Base-by-base conservation (phyloP, 2,329 filamentous ascomycete genomes). In the Fusarium albosuccineum region DNA sequence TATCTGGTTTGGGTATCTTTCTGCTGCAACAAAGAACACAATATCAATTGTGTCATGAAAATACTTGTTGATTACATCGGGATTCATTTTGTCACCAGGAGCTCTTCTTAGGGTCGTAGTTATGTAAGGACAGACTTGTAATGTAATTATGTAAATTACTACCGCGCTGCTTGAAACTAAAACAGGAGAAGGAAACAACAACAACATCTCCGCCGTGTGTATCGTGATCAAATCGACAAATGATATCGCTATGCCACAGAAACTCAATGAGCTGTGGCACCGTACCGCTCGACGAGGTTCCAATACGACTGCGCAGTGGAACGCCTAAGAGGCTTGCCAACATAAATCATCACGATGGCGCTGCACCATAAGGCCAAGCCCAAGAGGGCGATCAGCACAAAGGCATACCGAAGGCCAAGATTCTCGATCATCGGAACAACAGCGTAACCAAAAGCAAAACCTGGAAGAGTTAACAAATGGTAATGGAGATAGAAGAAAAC, bases 301-400 rank as follows among this genome's bases (percentile, higher is more conserved):
- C 68, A 72, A 26, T 72, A 72, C 16, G 60, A 58, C 14, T 53
- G 33, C 17, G 54, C 64, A 6, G 68, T 62, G 6, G n/a, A 30
- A 22, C 68, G 51, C 9, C 70, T 55, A 14, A 69, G 41, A 26
- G 54, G 46, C 39, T 72, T 72, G 7, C 70, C 70, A 16, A 62
- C 57, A 17, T 34, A 62, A 17, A 65, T 64, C 51, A 66, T 59
- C 8, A 70, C 34, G 5, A 67, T 52, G 9, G 57, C 60, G 22
- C 42, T 49, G 42, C 50, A 59, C 67, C 60, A 71, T 14, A 69
- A 44, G n/a, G 40, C 53, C 17, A 60, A 33, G 13, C 69, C 70
- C 36, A 71, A 36, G 11, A 68, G 40, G 14, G 65, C 61, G 5
- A 69, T 67, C 14, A 73, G 29, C 5, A 72, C 57, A 57, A 73